phyloP scores from a whole-genome alignment of 2,329 filamentous ascomycete species.

The Colletotrichum caudatum region DNA sequence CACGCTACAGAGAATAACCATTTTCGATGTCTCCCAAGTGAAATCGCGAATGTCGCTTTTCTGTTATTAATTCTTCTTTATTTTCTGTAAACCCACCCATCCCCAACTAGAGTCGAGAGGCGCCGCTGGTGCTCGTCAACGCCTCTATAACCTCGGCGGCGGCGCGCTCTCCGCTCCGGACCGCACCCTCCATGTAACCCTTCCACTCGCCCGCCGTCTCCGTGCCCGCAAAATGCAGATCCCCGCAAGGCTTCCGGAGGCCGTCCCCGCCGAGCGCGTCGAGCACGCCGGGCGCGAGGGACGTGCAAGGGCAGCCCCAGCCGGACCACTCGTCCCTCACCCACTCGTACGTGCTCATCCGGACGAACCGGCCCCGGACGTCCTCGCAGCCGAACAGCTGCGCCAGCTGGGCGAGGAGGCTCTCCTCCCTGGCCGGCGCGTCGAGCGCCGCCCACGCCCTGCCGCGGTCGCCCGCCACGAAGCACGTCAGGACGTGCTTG shows the following conservation, averaged over 20 bases:
- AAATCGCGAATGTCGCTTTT: not conserved
- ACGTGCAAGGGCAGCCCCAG: not conserved
- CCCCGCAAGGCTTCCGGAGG: not conserved
- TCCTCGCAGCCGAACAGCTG: not conserved
- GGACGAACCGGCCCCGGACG: not conserved
- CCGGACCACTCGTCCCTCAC: not conserved
- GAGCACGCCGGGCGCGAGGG: not conserved
- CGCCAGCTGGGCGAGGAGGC: not conserved
- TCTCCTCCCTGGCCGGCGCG: not conserved
- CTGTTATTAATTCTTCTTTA: too few relatives aligned
- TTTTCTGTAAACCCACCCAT: not conserved
- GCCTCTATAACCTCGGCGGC: not conserved
- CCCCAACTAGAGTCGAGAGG: not conserved
- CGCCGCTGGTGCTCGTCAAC: not conserved
- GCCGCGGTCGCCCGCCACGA: not conserved
- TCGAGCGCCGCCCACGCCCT: not conserved
- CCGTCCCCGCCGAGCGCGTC: not conserved
- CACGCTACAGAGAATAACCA: not conserved
- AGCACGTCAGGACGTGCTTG: not conserved
- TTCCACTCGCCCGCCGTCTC: not conserved
- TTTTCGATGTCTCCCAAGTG: not conserved
- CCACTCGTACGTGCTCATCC: not conserved
- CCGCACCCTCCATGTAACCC: not conserved
- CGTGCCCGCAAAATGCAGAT: not conserved
- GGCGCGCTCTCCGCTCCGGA: not conserved